Evolutionary conservation across 2,329 filamentous ascomycete species (phyloP), one percentile per base, ranked within the genome.

Genomic region (Cordyceps fumosorosea): DNA sequence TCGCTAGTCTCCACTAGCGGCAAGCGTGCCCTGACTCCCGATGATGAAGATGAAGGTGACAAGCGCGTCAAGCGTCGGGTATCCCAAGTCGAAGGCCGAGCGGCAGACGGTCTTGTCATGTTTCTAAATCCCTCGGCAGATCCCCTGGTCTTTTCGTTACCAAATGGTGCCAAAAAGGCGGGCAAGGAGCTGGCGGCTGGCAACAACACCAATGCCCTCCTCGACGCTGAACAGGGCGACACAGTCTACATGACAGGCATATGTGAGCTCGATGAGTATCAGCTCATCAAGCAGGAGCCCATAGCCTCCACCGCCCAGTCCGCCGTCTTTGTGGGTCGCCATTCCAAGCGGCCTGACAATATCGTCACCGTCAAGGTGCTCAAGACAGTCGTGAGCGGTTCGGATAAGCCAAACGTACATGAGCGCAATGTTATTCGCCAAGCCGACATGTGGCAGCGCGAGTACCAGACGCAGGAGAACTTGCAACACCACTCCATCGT

Each of bases 331-430:
- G 84, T 78, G 1, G 83, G 79, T 22, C 74, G 79, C 42, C 79
- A 84, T 68, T 84, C 82, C 5, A 71, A 77, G 11, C 77, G 83
- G 20, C 75, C 81, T 2, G 80, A 82, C 59, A 78, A 79, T 22
- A 78, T 84, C 60, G 81, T 85, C 62, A 85, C 82, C 1, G 82
- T 85, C 70, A 86, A 86, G 67, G 82, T 86, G 1, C 80, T 86
- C 65, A 85, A 84, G 72, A 85, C 83, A 1, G 73, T 77, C 6
- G 69, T 77, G 3, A 66, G 75, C 37, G 75, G 74, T 48, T 65
- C 75, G 56, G 69, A 76, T 50, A 81, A 80, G 60, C 78, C 80
- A 2, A 76, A 79, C 50, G 78, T 82, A 22, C 76, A 77, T 58
- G 82, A 83, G 67, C 77, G 78, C 60, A 82, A 81, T 63, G 79